These are phyloP conservation scores for Basidiobolus meristosporus DNA, from an alignment of 371 early-diverging fungal genomes.

Conservation along the genomic window DNA sequence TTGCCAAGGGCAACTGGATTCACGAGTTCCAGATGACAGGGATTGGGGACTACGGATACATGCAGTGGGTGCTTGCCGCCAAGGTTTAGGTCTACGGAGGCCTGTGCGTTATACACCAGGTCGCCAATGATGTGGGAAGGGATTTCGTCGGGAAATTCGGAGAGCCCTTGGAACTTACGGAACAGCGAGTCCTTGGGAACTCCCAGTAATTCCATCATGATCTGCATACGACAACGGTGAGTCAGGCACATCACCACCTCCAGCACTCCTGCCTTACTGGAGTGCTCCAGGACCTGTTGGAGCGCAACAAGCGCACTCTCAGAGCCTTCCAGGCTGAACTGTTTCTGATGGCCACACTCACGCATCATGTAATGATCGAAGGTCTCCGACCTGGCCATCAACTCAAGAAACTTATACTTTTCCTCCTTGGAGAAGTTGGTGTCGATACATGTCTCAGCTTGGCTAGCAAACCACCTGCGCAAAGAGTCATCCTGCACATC, in stretches of 20 bases:
- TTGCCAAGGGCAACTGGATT: conserved; percentile 92
- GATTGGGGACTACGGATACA: conserved; percentile 82
- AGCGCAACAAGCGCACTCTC: conserved; percentile 88
- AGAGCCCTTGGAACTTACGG: conserved; percentile 41
- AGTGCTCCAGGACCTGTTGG: conserved; percentile 44
- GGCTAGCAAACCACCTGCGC: conserved; percentile 58
- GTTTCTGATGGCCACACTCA: conserved; percentile 84
- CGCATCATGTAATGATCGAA: conserved; percentile 94
- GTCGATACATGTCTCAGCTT: neutral
- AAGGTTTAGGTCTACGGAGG: neutral
- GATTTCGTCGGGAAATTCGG: conserved; percentile 79
- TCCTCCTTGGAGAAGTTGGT: neutral
- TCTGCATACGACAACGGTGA: conserved; percentile 88
- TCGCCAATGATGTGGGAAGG: conserved; percentile 54
- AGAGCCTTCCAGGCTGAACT: conserved; percentile 93
- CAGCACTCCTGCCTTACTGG: conserved; percentile 34
- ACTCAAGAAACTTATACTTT: neutral
- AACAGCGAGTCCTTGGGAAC: conserved; percentile 28
- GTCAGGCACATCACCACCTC: conserved; percentile 87
- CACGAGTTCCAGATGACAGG: conserved; percentile 85
- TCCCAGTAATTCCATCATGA: conserved; percentile 58
- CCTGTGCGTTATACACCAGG: conserved; percentile 72
- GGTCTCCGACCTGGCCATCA: conserved; percentile 10
- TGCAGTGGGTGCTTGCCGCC: conserved; percentile 24
- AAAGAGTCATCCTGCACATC: conserved; percentile 49